Conservation (phyloP, 371 early-diverging fungal genomes). For the Funneliformis caledonium region DNA sequence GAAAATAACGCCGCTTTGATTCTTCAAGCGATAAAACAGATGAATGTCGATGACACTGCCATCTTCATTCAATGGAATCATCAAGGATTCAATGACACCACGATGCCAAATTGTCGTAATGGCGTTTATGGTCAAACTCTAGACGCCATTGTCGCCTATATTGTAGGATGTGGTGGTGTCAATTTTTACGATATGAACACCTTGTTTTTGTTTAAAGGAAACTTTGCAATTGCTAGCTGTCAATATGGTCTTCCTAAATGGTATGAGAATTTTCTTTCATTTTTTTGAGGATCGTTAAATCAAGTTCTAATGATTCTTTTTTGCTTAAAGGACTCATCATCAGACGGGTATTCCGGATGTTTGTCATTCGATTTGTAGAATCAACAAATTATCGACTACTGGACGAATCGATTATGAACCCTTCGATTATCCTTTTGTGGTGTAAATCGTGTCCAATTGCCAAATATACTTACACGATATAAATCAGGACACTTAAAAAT, state of each 20-base stretch:
- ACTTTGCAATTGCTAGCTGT: not conserved
- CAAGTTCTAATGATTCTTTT: constrained; percentile 16
- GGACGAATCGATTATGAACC: constrained; percentile 8
- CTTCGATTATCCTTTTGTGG: not conserved
- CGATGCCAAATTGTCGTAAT: constrained; percentile 13
- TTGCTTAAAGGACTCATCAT: constrained; percentile 16
- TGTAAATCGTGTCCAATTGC: not conserved
- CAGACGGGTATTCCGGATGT: not conserved
- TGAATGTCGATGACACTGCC: constrained; percentile 17
- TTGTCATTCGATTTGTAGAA: too few species aligned
- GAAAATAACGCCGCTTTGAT: constrained; percentile 10
- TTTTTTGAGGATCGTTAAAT: constrained; percentile 1
- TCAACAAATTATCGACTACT: not conserved
- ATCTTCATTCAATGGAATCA: constrained; percentile 20
- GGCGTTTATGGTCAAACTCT: constrained; percentile 6
- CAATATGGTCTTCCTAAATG: constrained; percentile 22
- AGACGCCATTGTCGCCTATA: constrained; percentile 6
- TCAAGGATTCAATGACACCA: not conserved
- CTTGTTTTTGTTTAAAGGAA: constrained; percentile 17
- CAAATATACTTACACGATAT: too few species aligned
- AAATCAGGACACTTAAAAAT: too few species aligned
- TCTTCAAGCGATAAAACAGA: constrained; percentile 10
- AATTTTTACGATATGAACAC: not conserved
- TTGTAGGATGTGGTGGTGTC: constrained; percentile 8
- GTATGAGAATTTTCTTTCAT: constrained; percentile 14